Conservation (phyloP, 192 early-diverging fungal species). For the Coemansia sp. region DNA sequence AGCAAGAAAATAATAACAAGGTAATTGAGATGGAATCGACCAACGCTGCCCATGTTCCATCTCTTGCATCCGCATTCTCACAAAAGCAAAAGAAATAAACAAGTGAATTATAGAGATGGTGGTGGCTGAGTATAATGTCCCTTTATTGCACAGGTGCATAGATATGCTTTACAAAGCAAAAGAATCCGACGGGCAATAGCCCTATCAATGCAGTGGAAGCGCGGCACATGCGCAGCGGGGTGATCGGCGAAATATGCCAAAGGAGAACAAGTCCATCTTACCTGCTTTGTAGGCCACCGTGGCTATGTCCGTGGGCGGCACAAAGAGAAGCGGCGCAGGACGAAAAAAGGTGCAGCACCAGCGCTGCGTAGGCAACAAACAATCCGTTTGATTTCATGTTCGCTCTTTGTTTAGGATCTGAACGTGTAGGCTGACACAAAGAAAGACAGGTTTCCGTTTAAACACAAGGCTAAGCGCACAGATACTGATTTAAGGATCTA, state of each 20-base stretch:
- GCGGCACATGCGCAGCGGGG: neutral
- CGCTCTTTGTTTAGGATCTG: neutral
- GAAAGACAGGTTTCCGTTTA: no score
- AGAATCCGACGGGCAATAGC: neutral
- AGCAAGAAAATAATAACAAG: neutral
- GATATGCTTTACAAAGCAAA: no score
- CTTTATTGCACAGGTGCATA: no score
- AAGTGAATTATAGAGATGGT: no score
- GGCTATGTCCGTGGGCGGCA: neutral
- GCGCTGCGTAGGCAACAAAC: neutral
- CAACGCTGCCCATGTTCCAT: neutral
- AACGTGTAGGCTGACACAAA: no score
- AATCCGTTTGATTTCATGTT: neutral
- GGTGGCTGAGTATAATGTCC: no score
- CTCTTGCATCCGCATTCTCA: neutral
- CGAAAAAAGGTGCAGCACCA: neutral
- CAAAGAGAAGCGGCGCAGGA: slow-evolving; percentile 1
- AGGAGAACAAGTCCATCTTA: neutral
- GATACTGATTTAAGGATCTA: no score
- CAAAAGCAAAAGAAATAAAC: no score
- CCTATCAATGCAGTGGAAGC: neutral
- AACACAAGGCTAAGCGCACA: no score
- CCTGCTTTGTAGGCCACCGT: neutral
- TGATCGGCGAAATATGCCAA: neutral
- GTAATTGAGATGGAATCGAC: neutral